Evolutionary conservation across 495 filamentous ascomycete species (phyloP), one percentile per base, ranked within the genome.

Genomic region (Hyaloscypha variabilis): DNA sequence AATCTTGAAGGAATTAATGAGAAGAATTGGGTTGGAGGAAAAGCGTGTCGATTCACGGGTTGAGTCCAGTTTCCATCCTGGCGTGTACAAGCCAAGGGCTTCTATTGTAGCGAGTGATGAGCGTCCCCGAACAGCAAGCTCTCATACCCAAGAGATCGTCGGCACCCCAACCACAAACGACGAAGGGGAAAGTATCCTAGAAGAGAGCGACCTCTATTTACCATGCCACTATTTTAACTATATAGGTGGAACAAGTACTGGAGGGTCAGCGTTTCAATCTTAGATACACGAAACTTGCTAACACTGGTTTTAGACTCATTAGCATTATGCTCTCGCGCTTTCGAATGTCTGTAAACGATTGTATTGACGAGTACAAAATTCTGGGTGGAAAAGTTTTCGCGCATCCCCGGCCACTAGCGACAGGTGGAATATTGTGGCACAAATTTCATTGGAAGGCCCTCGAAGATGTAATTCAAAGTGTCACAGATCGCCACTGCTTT

Each of bases 341-440:
- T 54, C 51, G 51, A 25, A 54, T 54, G 51, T 8, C 51, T 23
- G 51, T 54, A 6, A 24, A 2, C 26, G 51, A 54, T 54, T 54
- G 51, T 29, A 54, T 54, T 54, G n/a, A 25, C 10, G 51, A 54
- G 51, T 54, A 54, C n/a, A 54, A 54, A 29, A 24, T 8, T 1
- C 17, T 54, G 51, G 51, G 51, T 23, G 51, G 17, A 24, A 54
- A 25, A 29, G 51, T 54, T 24, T 54, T 54, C n/a, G 51, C 19
- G 19, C 51, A 54, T 54, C 51, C 51, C 6, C 51, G 51, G 8
- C 23, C 17, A 46, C 39, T 17, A 11, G 39, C 8, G 13, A 11
- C 13, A 8, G 39, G 8, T 11, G 13, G 0, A 2, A 46, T 46
- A 11, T 17, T 46, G 13, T 11, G 8, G 6, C 39, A 46, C 13